Conservation (phyloP, 192 early-diverging fungal species). For the Podila horticola region DNA sequence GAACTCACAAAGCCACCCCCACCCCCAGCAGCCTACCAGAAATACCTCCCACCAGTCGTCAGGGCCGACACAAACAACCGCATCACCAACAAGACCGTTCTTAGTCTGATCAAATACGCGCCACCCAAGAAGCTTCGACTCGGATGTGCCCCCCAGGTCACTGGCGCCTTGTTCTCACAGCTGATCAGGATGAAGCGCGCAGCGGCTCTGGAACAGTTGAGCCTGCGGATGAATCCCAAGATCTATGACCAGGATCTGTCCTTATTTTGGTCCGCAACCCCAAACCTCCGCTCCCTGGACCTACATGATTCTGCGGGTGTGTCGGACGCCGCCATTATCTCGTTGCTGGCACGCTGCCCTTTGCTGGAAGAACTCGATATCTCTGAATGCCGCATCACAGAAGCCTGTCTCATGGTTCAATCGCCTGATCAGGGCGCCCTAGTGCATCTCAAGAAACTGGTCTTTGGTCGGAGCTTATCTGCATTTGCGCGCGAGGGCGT, state of each 20-base stretch:
- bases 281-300: constrained; percentile 26
- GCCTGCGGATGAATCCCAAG: constrained; percentile 20
- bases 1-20: constrained; percentile 17
- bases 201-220: constrained; percentile 15
- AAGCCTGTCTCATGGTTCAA: constrained; percentile 25
- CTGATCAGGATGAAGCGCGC: constrained; percentile 22
- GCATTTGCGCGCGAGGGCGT: constrained; percentile 17
- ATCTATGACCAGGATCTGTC: constrained; percentile 32
- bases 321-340: constrained; percentile 7
- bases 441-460: constrained; percentile 24
- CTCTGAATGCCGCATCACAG: constrained; percentile 26
- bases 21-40: background rate
- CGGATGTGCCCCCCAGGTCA: constrained; percentile 22
- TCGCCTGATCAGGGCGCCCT: background rate
- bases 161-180: constrained; percentile 17
- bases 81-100: constrained; percentile 36
- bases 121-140: constrained; percentile 24
- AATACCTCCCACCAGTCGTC: constrained; percentile 13
- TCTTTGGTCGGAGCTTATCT: constrained; percentile 21
- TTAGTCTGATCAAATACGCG: constrained; percentile 18
- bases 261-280: constrained; percentile 32
- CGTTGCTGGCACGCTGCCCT: constrained; percentile 29
- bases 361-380: constrained; percentile 42
- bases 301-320: constrained; percentile 21
- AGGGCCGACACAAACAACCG: constrained; percentile 24